phyloP scores from a whole-genome alignment of 75 land plant species.

The Selaginella tamariscina region DNA sequence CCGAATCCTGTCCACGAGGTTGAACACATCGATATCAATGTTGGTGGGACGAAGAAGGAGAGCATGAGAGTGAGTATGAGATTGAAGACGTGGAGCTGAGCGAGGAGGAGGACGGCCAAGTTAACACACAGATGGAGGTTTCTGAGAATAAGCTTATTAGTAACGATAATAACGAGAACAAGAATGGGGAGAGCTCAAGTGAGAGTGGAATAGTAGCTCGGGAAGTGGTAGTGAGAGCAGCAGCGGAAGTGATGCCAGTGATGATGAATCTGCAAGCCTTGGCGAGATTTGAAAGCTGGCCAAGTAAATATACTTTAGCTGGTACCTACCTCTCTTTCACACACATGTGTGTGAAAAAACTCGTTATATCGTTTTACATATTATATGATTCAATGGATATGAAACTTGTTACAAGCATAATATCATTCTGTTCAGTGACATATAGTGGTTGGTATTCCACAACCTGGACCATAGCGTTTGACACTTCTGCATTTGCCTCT shows the following conservation, averaged over 20 bases:
- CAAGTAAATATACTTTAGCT: too few species aligned
- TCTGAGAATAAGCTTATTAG: too few species aligned
- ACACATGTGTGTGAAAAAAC: too few species aligned
- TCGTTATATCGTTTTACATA: too few species aligned
- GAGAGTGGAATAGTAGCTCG: constrained; percentile 2
- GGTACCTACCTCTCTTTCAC: too few species aligned
- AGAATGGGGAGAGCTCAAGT: not conserved
- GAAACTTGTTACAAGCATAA: too few species aligned
- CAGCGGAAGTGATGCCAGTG: not conserved
- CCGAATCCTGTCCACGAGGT: constrained; percentile 5
- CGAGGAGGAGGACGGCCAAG: constrained; percentile 37
- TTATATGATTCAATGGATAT: too few species aligned
- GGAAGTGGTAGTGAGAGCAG: constrained; percentile 1
- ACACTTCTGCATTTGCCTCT: too few species aligned
- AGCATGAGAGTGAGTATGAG: constrained; percentile 62
- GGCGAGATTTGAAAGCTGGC: not conserved
- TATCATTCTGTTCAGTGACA: too few species aligned
- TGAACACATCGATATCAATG: constrained; percentile 18
- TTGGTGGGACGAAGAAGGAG: constrained; percentile 44
- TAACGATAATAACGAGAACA: too few species aligned
- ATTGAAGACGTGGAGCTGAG: constrained; percentile 67
- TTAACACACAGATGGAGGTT: not conserved
- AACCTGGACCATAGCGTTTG: too few species aligned
- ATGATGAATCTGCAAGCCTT: constrained; percentile 12
- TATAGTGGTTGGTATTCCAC: too few species aligned